Conservation (phyloP, 352 stramenopile species). For the Globisporangium cystogenes region DNA sequence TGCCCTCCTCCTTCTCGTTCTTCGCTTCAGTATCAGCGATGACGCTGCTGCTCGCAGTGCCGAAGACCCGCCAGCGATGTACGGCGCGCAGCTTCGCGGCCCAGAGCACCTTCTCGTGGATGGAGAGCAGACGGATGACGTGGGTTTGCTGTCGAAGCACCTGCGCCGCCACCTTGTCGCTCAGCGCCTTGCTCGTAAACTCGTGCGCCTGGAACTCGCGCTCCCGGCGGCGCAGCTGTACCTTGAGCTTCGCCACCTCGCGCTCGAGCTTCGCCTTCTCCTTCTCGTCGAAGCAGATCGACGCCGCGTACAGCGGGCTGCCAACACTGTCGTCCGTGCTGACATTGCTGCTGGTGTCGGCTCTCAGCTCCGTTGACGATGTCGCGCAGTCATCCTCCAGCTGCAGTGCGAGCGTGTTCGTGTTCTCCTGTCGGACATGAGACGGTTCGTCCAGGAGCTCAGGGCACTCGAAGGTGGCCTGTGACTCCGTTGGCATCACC, state of each 20-base stretch:
- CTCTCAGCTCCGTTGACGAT: neutral
- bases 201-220: conserved; percentile 20
- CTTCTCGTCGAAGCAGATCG: conserved; percentile 20
- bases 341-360: neutral
- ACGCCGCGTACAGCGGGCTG: conserved; percentile 11
- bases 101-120: conserved; percentile 18
- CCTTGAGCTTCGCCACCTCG: conserved; percentile 30
- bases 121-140: conserved; percentile 33
- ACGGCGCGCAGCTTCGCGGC: conserved; percentile 24
- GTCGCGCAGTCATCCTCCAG: neutral
- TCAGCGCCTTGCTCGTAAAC: conserved; percentile 5
- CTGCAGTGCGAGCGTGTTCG: neutral
- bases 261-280: conserved; percentile 34
- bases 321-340: neutral
- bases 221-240: conserved; percentile 29
- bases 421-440: neutral
- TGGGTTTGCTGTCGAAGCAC: conserved; percentile 17
- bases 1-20: neutral
- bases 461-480: too few relatives aligned
- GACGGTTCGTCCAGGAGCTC: neutral
- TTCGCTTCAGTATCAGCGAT: neutral
- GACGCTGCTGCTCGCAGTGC: neutral
- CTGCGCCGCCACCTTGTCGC: conserved; percentile 8
- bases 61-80: conserved; percentile 25
- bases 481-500: neutral